phyloP scores from a whole-genome alignment of 169 alveolate genomes.

The Plasmodium reichenowi region DNA sequence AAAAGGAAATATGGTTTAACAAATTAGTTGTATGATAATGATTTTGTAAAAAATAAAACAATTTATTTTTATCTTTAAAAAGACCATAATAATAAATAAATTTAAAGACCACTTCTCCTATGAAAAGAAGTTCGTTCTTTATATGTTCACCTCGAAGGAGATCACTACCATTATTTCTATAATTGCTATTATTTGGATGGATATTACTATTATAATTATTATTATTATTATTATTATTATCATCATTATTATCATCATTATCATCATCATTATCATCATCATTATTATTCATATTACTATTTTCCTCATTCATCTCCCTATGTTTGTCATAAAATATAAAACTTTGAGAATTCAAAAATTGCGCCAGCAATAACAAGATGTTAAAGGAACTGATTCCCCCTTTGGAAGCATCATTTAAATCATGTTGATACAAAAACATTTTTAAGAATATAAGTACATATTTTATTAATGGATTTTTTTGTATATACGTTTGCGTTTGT shows the following conservation, averaged over 20 bases:
- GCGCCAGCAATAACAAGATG: conserved; percentile 1
- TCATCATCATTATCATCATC: too few relatives aligned
- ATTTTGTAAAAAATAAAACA: conserved; percentile 7
- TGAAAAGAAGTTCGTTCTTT: conserved; percentile 19
- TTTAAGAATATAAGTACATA: conserved; percentile 48
- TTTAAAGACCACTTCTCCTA: conserved; percentile 53
- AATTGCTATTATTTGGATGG: too few relatives aligned
- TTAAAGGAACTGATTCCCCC: conserved; percentile 58
- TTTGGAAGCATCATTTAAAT: conserved; percentile 39
- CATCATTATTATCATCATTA: too few relatives aligned
- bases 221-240: too few relatives aligned
- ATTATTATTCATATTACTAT: too few relatives aligned
- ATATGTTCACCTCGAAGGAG: too few relatives aligned
- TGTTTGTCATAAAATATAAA: conserved; percentile 1
- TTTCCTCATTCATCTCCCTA: too few relatives aligned
- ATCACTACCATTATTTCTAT: too few relatives aligned
- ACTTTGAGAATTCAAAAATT: background rate
- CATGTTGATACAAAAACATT: conserved; percentile 13
- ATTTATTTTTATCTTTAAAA: conserved; percentile 18
- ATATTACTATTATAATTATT: too few relatives aligned
- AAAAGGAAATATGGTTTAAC: too few relatives aligned
- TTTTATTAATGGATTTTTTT: background rate
- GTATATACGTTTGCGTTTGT: conserved; percentile 10
- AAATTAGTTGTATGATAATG: too few relatives aligned
- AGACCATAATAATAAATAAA: conserved; percentile 24